Conservation (phyloP, 164 flowering plant genomes). For the Kalanchoe fedtschenkoi region DNA sequence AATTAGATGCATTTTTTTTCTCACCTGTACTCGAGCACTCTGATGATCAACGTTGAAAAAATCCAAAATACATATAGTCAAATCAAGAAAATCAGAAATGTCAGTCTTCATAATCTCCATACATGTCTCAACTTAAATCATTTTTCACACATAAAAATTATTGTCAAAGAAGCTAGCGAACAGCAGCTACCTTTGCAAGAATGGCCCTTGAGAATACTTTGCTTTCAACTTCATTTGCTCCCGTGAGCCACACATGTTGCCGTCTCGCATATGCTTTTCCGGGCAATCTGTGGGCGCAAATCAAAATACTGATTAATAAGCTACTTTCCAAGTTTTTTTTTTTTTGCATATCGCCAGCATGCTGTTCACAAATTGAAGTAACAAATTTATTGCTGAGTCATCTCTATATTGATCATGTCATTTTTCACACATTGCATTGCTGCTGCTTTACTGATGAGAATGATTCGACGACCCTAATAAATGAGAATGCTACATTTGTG, state of each 20-base stretch:
- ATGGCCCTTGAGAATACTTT: constrained; percentile 82
- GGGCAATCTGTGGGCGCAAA: constrained; percentile 44
- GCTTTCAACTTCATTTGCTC: constrained; percentile 80
- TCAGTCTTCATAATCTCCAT: not conserved
- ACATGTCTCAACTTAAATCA: not conserved
- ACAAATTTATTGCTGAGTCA: no score
- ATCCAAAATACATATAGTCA: not conserved
- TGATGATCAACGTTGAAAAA: constrained; percentile 12
- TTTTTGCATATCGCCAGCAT: no score
- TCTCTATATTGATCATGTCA: no score
- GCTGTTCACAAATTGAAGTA: no score
- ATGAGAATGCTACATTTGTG: no score
- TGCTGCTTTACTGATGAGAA: no score
- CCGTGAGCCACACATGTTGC: constrained; percentile 83
- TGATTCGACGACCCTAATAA: no score
- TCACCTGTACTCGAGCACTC: constrained; percentile 76
- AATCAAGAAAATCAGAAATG: not conserved
- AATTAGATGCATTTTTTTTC: not conserved
- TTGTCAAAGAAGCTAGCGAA: not conserved
- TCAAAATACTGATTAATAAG: not conserved
- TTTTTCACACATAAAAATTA: not conserved
- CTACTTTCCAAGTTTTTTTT: no score
- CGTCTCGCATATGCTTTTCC: constrained; percentile 69
- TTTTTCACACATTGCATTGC: no score
- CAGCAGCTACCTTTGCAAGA: constrained; percentile 73